These are phyloP conservation scores for Tetracentron sinense DNA, from an alignment of 164 flowering plant genomes.

Conservation along the genomic window DNA sequence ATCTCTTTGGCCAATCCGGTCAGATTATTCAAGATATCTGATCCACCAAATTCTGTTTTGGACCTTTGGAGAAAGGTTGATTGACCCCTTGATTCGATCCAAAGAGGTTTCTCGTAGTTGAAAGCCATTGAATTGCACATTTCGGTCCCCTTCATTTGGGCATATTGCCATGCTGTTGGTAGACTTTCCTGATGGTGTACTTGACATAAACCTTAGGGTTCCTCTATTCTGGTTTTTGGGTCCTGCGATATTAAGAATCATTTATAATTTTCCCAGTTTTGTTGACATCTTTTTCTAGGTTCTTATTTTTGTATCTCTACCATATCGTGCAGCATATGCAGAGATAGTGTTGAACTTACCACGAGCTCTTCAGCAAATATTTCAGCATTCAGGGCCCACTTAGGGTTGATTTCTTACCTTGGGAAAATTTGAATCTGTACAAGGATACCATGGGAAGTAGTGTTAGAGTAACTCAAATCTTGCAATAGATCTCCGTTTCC, in stretches of 20 bases:
- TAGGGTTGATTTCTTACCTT: background rate
- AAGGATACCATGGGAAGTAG: slow-evolving; percentile 9
- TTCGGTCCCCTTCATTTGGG: too few species aligned
- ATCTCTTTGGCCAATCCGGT: too few species aligned
- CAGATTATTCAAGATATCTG: background rate
- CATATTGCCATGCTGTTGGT: too few species aligned
- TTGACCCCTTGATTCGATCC: background rate
- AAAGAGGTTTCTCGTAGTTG: background rate
- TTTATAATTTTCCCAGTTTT: background rate
- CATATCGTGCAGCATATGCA: slow-evolving; percentile 66
- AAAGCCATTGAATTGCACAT: too few species aligned
- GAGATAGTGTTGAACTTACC: slow-evolving; percentile 82
- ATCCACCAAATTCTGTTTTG: background rate
- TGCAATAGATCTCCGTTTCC: background rate
- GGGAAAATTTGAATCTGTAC: background rate
- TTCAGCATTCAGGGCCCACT: slow-evolving; percentile 21
- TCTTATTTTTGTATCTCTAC: slow-evolving; percentile 6
- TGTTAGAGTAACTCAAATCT: slow-evolving; percentile 1
- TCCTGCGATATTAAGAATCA: background rate
- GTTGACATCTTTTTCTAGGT: background rate
- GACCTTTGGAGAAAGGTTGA: too few species aligned
- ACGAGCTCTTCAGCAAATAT: slow-evolving; percentile 46
- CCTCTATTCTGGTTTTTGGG: background rate
- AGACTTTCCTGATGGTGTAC: too few species aligned
- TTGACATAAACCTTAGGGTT: background rate